Evolutionary conservation across 768 basidiomycete species (phyloP).

Genomic region (Boletus pseudo-olivaceus): DNA sequence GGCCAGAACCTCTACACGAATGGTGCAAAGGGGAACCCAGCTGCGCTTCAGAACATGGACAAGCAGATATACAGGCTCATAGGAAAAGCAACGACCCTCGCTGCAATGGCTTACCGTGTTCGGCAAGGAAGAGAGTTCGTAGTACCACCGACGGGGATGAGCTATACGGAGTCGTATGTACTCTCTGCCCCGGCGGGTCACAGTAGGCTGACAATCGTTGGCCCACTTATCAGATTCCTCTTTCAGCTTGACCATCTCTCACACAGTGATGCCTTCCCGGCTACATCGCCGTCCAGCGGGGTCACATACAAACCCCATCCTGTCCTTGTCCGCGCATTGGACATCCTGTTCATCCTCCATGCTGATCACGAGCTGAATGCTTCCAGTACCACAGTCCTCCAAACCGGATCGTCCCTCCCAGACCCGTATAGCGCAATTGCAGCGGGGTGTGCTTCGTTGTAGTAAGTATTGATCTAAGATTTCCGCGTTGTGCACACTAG

Average conservation of each 20-base stretch:
- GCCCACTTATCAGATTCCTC: slow-evolving; percentile 53
- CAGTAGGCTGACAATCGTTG: background rate
- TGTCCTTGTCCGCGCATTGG: slow-evolving; percentile 81
- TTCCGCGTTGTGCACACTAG: background rate
- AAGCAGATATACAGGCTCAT: slow-evolving; percentile 88
- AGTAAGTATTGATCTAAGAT: slow-evolving; percentile 47
- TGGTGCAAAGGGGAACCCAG: slow-evolving; percentile 59
- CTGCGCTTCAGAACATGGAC: slow-evolving; percentile 78
- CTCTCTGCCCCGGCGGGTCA: background rate
- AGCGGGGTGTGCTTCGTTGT: slow-evolving; percentile 86
- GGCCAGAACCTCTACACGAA: slow-evolving; percentile 78
- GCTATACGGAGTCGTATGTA: slow-evolving; percentile 74
- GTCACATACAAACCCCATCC: slow-evolving; percentile 72
- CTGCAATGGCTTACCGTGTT: slow-evolving; percentile 94
- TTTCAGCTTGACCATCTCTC: slow-evolving; percentile 85
- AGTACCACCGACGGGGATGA: slow-evolving; percentile 74
- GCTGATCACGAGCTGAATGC: slow-evolving; percentile 93
- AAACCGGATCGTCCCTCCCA: slow-evolving; percentile 84
- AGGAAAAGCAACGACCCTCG: slow-evolving; percentile 85
- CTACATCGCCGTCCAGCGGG: slow-evolving; percentile 43
- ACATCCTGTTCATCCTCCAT: slow-evolving; percentile 83
- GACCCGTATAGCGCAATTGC: slow-evolving; percentile 88
- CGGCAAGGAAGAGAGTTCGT: slow-evolving; percentile 90
- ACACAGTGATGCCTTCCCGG: slow-evolving; percentile 27
- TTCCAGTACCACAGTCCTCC: slow-evolving; percentile 79